Evolutionary conservation across 805 yeast species (phyloP), one percentile per base, ranked within the genome.

Genomic region (Wickerhamiella domercqiae): DNA sequence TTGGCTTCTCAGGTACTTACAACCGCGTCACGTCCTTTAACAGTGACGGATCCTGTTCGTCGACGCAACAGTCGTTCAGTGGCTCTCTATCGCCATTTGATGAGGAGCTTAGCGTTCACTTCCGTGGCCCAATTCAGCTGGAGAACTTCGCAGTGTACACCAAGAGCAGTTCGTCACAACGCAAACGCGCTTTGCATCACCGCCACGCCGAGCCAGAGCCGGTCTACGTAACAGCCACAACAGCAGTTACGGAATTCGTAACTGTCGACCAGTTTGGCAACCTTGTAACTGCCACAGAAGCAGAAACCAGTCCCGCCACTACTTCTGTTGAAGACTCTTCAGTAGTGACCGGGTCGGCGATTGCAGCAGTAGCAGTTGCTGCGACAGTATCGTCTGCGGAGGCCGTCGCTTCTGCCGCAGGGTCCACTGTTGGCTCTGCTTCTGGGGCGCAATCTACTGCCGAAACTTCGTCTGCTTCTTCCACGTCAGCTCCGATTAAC

Each of bases 61-160:
- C 73, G 45, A 50, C 63, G 36, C 39, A 73, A 17, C 47, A 51
- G 29, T 53, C 75, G 6, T 78, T 83, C 66, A 65, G 75, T 13
- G 94, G 94, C 39, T 51, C 71, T 41, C 60, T 81, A 58, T 61
- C 86, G 39, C 94, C 94, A 29, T 66, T 83, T 45, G 78, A 81
- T 59, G 90, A 82, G 65, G 94, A 83, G 60, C 63, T 83, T 44
- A 75, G 93, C 25, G 75, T 83, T 42, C 94, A 83, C 60, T 78
- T 82, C 67, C 77, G 94, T 67, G 94, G 94, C 51, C 94, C 94
- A 26, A 54, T 83, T 49, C 68, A 71, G 55, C 71, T 83, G 55
- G 62, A 66, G 53, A 82, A 82, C 62, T 83, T 90, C 55, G 96
- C 86, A 59, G 95, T 82, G 39, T 90, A 86, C 68, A 75, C 76